Evolutionary conservation across 345 rosid genomes (phyloP).

Genomic region (Populus pruinosa): DNA sequence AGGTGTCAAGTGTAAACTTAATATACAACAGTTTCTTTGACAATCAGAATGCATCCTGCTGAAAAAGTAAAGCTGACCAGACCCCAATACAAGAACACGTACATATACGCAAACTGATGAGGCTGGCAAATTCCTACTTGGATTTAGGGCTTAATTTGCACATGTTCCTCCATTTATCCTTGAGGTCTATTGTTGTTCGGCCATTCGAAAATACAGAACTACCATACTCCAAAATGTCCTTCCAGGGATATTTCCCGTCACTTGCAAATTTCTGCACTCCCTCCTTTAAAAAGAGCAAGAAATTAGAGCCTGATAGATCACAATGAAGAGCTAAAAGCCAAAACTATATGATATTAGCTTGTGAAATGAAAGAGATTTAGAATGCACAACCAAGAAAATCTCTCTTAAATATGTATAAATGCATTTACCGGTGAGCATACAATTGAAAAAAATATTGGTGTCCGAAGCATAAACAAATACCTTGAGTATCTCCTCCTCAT

Average conservation of each 20-base stretch:
- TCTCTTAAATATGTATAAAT: neutral
- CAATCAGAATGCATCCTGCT: neutral
- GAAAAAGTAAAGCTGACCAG: neutral
- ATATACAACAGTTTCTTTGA: neutral
- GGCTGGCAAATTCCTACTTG: conserved; percentile 12
- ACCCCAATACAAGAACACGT: neutral
- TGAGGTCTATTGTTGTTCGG: conserved; percentile 36
- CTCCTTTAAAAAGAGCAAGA: conserved; percentile 25
- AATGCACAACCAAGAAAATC: neutral
- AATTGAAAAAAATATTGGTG: neutral
- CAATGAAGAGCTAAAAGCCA: neutral
- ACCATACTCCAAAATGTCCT: conserved; percentile 39
- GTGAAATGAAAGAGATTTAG: neutral
- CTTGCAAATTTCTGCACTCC: conserved; percentile 34
- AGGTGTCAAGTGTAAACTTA: neutral
- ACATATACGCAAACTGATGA: conserved; percentile 9
- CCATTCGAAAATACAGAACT: conserved; percentile 16
- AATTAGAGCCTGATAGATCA: neutral
- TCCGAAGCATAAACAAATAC: conserved; percentile 18
- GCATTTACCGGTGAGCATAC: neutral
- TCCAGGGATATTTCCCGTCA: conserved; percentile 36
- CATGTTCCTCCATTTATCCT: conserved; percentile 53
- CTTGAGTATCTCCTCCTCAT: conserved; percentile 43
- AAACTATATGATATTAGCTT: neutral
- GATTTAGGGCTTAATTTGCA: conserved; percentile 30